A percentile compares a stretch with the other conserved stretches of the same genome.
Evolutionary conservation across 306 rosid species (phyloP).

Genomic region (Cicer yamashitae): DNA sequence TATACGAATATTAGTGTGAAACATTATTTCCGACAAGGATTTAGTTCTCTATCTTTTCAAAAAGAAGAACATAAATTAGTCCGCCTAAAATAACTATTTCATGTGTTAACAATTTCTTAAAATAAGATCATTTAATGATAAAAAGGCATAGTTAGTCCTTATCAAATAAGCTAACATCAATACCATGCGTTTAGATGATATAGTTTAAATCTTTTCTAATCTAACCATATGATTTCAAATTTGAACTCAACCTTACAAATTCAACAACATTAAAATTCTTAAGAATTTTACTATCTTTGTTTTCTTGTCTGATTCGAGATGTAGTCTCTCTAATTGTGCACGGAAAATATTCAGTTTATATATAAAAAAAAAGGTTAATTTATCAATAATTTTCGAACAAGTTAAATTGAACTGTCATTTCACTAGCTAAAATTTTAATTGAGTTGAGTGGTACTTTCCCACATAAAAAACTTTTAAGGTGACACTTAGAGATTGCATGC

Average conservation of each 20-base stretch:
- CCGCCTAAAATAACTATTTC: neutral
- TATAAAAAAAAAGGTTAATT: neutral
- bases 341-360: neutral
- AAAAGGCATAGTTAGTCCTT: neutral
- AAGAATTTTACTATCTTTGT: too few species aligned
- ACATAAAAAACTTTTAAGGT: slow-evolving; percentile 7
- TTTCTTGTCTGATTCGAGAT: too few species aligned
- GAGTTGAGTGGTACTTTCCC: slow-evolving; percentile 4
- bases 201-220: neutral
- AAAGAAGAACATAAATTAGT: neutral
- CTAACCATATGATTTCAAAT: neutral
- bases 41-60: neutral
- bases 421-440: too few species aligned
- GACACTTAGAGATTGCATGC: slow-evolving; percentile 17
- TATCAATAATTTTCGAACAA: neutral
- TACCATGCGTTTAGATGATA: too few species aligned
- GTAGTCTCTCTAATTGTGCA: neutral
- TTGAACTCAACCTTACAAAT: neutral
- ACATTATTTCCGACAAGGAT: neutral
- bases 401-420: neutral
- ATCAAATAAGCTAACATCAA: neutral
- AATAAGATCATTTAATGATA: neutral
- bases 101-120: neutral
- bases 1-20: neutral
- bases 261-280: too few species aligned